Evolutionary conservation across 2,329 filamentous ascomycete genomes (phyloP), one percentile per base, ranked within the genome.

Genomic region (Nemania sp.): DNA sequence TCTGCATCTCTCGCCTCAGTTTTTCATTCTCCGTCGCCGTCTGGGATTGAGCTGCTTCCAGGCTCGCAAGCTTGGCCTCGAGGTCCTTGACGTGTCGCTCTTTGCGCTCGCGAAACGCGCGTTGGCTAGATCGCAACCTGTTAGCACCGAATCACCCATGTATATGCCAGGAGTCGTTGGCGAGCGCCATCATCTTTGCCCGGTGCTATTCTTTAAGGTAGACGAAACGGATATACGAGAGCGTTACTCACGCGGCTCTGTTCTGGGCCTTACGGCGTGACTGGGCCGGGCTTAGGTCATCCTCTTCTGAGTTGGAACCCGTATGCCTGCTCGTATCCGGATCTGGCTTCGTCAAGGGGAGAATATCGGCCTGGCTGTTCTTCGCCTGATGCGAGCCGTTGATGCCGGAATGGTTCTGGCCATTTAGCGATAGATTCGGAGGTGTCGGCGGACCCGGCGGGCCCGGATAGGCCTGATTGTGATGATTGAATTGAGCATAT

Each of bases 61-160:
- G 83, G 43, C 78, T 80, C 44, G 83, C 86, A 23, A 97, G 84
- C 70, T 96, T 94, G 52, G 85, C 83, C 73, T 97, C 92, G 20
- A 97, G 86, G 57, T 97, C 91, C 70, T 92, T 92, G 59, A 97
- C 91, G 67, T 96, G 92, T 53, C 86, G 88, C 71, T 97, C 93
- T 73, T 97, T 97, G 63, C 93, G 88, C 73, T 97, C 93, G 56
- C 93, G 90, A 72, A 97, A 97, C 26, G 94, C 93, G 64, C 93
- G 88, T 80, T 97, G 94, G 42, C 93, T 97, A 59, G 23, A 44
- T 12, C 33, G 20, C 33, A 19, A 30, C 14, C 30, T n/a, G 30
- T 56, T 24, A 52, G 46, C 36, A 43, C 48, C 22, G 44, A 41
- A 22, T 36, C 30, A 40, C 20, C 5, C 19, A 39, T 34, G 12